These are phyloP conservation scores for Quercus lobata DNA, from an alignment of 331 rosid species.

Conservation along the genomic window DNA sequence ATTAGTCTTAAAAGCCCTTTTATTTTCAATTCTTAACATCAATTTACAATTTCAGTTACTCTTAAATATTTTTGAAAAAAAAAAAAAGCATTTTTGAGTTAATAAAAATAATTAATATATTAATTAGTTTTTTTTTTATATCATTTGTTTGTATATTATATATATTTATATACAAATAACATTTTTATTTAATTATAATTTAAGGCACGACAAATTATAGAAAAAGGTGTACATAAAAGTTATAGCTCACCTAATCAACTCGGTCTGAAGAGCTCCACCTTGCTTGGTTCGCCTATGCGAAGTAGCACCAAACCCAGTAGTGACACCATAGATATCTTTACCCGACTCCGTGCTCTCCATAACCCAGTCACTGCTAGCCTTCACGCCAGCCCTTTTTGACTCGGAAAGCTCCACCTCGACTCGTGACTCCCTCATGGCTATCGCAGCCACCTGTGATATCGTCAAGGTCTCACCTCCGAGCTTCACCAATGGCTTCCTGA, in stretches of 20 bases:
- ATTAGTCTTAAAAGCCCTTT: too few relatives aligned
- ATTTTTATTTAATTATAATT: too few relatives aligned
- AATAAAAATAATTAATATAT: too few relatives aligned
- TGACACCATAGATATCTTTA: conserved; percentile 76
- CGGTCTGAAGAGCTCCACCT: conserved; percentile 81
- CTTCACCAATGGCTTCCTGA: conserved; percentile 48
- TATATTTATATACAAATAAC: too few relatives aligned
- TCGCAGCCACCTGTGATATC: conserved; percentile 75
- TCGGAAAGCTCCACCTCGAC: conserved; percentile 71
- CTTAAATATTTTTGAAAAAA: too few relatives aligned
- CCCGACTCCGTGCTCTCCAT: conserved; percentile 73
- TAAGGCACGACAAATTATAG: too few relatives aligned
- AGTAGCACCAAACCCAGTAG: conserved; percentile 91
- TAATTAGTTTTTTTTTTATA: too few relatives aligned
- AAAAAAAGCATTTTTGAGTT: too few relatives aligned
- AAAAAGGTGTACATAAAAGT: too few relatives aligned
- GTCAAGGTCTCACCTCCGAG: conserved; percentile 77
- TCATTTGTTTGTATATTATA: too few relatives aligned
- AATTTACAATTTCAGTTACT: too few relatives aligned
- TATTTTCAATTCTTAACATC: too few relatives aligned
- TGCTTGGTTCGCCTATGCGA: conserved; percentile 75
- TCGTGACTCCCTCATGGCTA: conserved; percentile 37
- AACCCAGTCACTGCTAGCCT: conserved; percentile 94
- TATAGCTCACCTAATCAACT: conserved; percentile 58
- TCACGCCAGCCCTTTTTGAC: conserved; percentile 59